phyloP scores from a whole-genome alignment of 2,329 filamentous ascomycete genomes.

The Neodidymelliopsis sp. region DNA sequence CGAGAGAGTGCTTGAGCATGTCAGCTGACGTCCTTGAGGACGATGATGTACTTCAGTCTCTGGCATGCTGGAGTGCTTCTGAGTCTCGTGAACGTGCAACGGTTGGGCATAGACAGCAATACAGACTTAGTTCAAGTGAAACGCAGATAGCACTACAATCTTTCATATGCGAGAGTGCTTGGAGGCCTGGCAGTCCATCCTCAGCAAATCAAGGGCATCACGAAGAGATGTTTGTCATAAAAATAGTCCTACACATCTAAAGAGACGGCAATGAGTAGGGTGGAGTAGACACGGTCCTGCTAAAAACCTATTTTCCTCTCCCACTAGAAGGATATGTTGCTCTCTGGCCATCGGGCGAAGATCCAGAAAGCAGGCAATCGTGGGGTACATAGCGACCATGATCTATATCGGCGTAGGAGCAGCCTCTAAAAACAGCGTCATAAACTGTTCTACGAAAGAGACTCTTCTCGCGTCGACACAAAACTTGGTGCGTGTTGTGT shows the following conservation, averaged over 20 bases:
- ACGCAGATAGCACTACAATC: conserved; percentile 2
- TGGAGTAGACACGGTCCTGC: conserved; percentile 63
- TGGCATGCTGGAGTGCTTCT: too few relatives aligned
- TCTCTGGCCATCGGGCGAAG: conserved; percentile 54
- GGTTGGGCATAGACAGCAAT: too few relatives aligned
- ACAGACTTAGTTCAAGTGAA: too few relatives aligned
- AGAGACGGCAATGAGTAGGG: conserved; percentile 53
- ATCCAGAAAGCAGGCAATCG: conserved; percentile 61
- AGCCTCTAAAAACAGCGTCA: conserved; percentile 4
- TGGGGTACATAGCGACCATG: conserved; percentile 40
- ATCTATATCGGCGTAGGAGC: conserved; percentile 15
- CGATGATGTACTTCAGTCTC: too few relatives aligned
- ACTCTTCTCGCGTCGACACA: too few relatives aligned
- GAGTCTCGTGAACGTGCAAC: too few relatives aligned
- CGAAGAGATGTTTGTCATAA: conserved; percentile 54
- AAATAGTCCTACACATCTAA: conserved; percentile 57
- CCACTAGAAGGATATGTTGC: conserved; percentile 60
- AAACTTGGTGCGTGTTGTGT: neutral
- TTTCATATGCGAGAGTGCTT: neutral
- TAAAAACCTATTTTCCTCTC: conserved; percentile 60
- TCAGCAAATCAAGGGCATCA: too few relatives aligned
- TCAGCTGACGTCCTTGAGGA: too few relatives aligned
- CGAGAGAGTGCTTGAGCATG: too few relatives aligned
- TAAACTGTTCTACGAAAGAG: neutral
- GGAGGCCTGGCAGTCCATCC: too few relatives aligned